phyloP scores from a whole-genome alignment of 768 basidiomycete species.

The Naematelia encephala region DNA sequence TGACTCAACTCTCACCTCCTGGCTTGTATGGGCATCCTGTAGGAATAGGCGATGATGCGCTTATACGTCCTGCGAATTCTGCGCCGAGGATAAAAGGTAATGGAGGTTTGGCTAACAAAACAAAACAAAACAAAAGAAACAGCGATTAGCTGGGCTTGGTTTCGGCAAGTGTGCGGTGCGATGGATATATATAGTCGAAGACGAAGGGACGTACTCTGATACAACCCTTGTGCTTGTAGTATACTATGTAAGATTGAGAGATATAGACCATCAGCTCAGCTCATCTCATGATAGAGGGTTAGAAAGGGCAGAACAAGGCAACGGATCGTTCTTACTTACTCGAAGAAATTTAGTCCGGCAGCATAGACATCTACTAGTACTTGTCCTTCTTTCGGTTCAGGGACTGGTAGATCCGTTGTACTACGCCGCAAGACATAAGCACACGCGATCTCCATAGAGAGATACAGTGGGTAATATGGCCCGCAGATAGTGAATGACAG shows the following conservation, averaged over 20 bases:
- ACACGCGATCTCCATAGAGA: neutral
- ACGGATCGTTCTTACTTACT: slow-evolving; percentile 36
- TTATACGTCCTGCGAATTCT: slow-evolving; percentile 79
- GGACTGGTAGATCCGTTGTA: slow-evolving; percentile 59
- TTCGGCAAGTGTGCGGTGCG: no score
- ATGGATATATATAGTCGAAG: no score
- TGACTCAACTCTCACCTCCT: slow-evolving; percentile 54
- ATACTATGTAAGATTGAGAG: slow-evolving; percentile 53
- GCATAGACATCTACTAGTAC: slow-evolving; percentile 73
- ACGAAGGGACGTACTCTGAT: slow-evolving; percentile 56
- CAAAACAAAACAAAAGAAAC: no score
- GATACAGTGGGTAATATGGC: neutral
- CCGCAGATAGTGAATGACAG: neutral
- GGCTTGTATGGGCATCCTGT: slow-evolving; percentile 69
- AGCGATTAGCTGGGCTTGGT: no score
- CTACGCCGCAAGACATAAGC: neutral
- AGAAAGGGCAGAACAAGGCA: no score
- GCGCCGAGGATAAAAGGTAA: slow-evolving; percentile 77
- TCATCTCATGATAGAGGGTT: no score
- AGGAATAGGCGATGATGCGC: slow-evolving; percentile 69
- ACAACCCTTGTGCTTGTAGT: slow-evolving; percentile 82
- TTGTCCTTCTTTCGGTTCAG: slow-evolving; percentile 57
- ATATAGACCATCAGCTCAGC: neutral
- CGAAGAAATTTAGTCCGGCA: slow-evolving; percentile 73
- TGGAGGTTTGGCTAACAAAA: slow-evolving; percentile 61